Conservation (phyloP, 1,284 basidiomycete genomes). For the Papiliotrema fonsecae region DNA sequence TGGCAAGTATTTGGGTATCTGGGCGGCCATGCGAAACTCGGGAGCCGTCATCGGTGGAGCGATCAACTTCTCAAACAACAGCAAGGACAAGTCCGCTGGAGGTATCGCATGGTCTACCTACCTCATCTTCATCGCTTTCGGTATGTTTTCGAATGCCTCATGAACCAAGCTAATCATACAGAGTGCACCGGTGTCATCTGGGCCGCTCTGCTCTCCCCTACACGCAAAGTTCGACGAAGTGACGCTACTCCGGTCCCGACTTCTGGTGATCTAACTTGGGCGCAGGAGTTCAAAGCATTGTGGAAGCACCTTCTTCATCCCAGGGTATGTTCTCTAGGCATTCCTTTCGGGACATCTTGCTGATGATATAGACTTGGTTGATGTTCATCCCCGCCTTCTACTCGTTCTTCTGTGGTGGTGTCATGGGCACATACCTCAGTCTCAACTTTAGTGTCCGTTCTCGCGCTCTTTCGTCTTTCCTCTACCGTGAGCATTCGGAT, state of each 20-base stretch:
- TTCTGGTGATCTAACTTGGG: constrained; percentile 15
- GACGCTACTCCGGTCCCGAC: constrained; percentile 26
- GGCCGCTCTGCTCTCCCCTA: constrained; percentile 20
- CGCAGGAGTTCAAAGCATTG: constrained; percentile 17
- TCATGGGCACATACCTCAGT: constrained; percentile 27
- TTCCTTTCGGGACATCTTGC: not conserved
- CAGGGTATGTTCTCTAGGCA: constrained; percentile 10
- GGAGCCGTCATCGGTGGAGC: constrained; percentile 13
- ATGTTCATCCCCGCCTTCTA: constrained; percentile 28
- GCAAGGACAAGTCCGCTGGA: constrained; percentile 11
- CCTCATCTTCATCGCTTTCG: constrained; percentile 28
- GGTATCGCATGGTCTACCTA: constrained; percentile 26
- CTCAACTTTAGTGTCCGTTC: constrained; percentile 31
- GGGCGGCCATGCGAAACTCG: constrained; percentile 24
- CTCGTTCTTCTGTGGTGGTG: constrained; percentile 29
- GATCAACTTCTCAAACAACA: constrained; percentile 27
- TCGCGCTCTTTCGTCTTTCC: constrained; percentile 30
- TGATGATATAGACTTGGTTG: constrained; percentile 20
- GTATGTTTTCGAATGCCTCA: constrained; percentile 10
- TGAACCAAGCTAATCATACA: not conserved
- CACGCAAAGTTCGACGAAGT: constrained; percentile 20
- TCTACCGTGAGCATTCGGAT: constrained; percentile 30
- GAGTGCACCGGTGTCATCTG: constrained; percentile 20
- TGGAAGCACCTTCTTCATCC: constrained; percentile 11
- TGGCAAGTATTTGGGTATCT: constrained; percentile 26